A percentile compares a stretch with the other conserved stretches of the same genome.
These are phyloP conservation scores for Galerina marginata DNA, from an alignment of 768 basidiomycete species.

Conservation along the genomic window DNA sequence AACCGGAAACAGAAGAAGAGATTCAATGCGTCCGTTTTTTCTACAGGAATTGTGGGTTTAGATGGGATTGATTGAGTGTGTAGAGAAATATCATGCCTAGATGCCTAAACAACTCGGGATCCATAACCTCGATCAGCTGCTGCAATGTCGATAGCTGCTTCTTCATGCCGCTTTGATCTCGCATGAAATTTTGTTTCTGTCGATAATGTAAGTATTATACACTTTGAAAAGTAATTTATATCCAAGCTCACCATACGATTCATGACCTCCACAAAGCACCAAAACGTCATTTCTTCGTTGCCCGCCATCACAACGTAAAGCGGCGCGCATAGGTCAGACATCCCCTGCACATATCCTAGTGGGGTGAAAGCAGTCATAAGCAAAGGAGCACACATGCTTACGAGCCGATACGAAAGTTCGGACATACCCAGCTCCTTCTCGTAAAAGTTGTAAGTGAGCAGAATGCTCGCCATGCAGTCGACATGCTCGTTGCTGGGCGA, in stretches of 20 bases:
- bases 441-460: conserved; percentile 91
- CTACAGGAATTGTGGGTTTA: conserved; percentile 25
- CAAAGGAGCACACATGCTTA: conserved; percentile 8
- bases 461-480: conserved; percentile 81
- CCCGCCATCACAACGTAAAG: conserved; percentile 90
- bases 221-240: not conserved
- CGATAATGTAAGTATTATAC: conserved; percentile 10
- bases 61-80: not conserved
- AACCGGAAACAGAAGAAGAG: conserved; percentile 98
- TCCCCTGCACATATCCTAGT: conserved; percentile 95
- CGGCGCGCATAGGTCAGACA: conserved; percentile 96
- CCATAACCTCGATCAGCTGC: conserved; percentile 90
- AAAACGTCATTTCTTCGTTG: conserved; percentile 91
- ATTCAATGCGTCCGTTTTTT: conserved; percentile 92
- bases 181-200: conserved; percentile 92
- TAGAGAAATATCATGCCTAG: conserved; percentile 54
- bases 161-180: conserved; percentile 99
- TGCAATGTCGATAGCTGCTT: conserved; percentile 89
- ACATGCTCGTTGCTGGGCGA: conserved; percentile 92
- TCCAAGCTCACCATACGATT: conserved; percentile 78
- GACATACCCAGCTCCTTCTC: conserved; percentile 84
- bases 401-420: conserved; percentile 3
- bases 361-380: conserved; percentile 1
- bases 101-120: conserved; percentile 93
- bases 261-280: conserved; percentile 97